Evolutionary conservation across 2,329 filamentous ascomycete genomes (phyloP), one percentile per base, ranked within the genome.

Genomic region (Nothopassalora personata): DNA sequence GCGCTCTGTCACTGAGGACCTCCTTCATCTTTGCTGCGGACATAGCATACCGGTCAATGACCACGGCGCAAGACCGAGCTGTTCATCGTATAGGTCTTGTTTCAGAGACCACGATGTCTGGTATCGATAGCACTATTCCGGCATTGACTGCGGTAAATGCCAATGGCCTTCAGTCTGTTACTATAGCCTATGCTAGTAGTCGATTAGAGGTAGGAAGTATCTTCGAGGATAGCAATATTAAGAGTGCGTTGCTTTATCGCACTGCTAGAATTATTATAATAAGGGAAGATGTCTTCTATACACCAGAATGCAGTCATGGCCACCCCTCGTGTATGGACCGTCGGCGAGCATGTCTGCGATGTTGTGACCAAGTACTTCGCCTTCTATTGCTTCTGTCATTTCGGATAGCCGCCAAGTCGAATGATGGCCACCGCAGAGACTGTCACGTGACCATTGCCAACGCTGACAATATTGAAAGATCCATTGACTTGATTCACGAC

Each of bases 221-320:
- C 1, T 61, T 67, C 39, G 58, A 63, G 9, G 54, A 66, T 19
- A 67, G 67, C 3, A 53, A 60, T 23, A 66, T 71, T 33, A 63
- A 66, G 45, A 70, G 67, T 54, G 69, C 67, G 23, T 46, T 67
- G 49, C 52, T 71, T 23, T 66, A 69, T 61, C 65, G 68, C 8
- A 71, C 69, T 23, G 66, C 68, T 5, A 62, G 67, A 39, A 62
- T 68, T 1, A 62, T 68, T 1, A 34, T 70, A 63, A 71, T 71
- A 68, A 66, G 66, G 51, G 69, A 68, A 5, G 63, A 71, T 43
- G 68, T 71, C 23, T 68, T 61, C 54, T 68, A 67, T 54, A 57
- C 53, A 8, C 7, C 1, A 18, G 1, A 43, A 3, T 8, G 13
- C n/a, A 43, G 39, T 43, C 4, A n/a, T 43, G 4, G 39, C 39